phyloP scores from a whole-genome alignment of 129 eudicot genomes.

The Chrysanthemum makinoi region DNA sequence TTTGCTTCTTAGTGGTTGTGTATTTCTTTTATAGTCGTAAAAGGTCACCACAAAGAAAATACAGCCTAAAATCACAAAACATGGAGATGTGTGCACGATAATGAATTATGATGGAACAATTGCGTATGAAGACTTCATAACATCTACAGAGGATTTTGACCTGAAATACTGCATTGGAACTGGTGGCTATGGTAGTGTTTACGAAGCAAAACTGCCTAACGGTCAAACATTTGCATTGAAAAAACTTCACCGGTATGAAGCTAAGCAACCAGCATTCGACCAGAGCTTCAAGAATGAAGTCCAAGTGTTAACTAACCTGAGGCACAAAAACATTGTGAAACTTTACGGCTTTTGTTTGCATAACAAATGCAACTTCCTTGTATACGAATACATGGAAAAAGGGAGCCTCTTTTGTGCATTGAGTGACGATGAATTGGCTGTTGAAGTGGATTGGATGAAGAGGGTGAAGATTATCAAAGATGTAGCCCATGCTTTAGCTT shows the following conservation, averaged over 20 bases:
- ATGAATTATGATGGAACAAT: no score
- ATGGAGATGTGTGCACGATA: no score
- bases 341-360: slow-evolving; percentile 35
- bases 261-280: slow-evolving; percentile 26
- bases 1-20: no score
- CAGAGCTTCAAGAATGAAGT: slow-evolving; percentile 36
- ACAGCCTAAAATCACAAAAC: no score
- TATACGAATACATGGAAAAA: slow-evolving; percentile 37
- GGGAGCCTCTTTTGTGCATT: slow-evolving; percentile 41
- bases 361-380: slow-evolving; percentile 30
- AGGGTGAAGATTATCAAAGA: slow-evolving; percentile 39
- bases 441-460: slow-evolving; percentile 35
- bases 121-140: slow-evolving; percentile 17
- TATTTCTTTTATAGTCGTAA: no score
- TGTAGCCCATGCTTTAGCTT: slow-evolving; percentile 36
- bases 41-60: no score
- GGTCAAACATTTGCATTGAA: no score
- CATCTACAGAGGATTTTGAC: slow-evolving; percentile 38
- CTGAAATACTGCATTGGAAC: slow-evolving; percentile 42
- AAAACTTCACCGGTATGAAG: no score
- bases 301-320: slow-evolving; percentile 22
- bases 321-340: slow-evolving; percentile 31
- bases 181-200: slow-evolving; percentile 39
- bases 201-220: slow-evolving; percentile 13
- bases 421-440: slow-evolving; percentile 20